phyloP scores from a whole-genome alignment of 495 filamentous ascomycete species.

The Thermothielavioides terrestris region DNA sequence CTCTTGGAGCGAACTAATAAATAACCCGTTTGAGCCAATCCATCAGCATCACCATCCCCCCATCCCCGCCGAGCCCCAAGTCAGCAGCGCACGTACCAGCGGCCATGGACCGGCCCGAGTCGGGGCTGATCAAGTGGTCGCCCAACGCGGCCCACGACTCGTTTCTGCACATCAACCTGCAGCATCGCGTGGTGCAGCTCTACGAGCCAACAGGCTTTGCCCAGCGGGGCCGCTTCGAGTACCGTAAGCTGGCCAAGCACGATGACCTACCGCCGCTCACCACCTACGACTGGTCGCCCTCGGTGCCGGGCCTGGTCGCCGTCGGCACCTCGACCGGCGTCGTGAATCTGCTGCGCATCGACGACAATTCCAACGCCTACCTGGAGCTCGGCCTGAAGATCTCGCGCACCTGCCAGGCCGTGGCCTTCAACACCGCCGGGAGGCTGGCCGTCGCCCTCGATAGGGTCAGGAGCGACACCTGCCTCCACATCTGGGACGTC shows the following conservation, averaged over 20 bases:
- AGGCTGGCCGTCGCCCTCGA: conserved; percentile 83
- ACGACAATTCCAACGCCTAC: conserved; percentile 53
- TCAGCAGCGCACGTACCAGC: too few species aligned
- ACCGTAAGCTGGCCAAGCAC: conserved; percentile 60
- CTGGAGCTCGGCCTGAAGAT: conserved; percentile 73
- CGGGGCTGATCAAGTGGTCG: conserved; percentile 74
- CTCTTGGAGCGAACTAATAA: not conserved
- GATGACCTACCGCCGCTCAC: conserved; percentile 77
- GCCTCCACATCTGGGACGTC: conserved; percentile 90
- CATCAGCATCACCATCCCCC: not conserved
- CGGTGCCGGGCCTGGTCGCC: conserved; percentile 58
- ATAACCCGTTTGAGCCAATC: too few species aligned
- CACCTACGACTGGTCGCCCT: conserved; percentile 92
- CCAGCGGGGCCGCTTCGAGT: conserved; percentile 47
- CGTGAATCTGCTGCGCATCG: conserved; percentile 70
- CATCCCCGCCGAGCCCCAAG: conserved; percentile 3
- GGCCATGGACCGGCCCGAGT: conserved; percentile 45
- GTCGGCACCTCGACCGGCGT: conserved; percentile 80
- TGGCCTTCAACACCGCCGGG: conserved; percentile 74
- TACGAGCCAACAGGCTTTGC: conserved; percentile 61
- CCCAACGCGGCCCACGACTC: conserved; percentile 56
- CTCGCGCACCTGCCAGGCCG: conserved; percentile 80
- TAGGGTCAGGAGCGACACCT: conserved; percentile 83
- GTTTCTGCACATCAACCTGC: conserved; percentile 80
- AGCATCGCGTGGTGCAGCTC: conserved; percentile 67